These are phyloP conservation scores for Saccharomycodes ludwigii DNA, from an alignment of 805 yeast genomes.

Conservation along the genomic window DNA sequence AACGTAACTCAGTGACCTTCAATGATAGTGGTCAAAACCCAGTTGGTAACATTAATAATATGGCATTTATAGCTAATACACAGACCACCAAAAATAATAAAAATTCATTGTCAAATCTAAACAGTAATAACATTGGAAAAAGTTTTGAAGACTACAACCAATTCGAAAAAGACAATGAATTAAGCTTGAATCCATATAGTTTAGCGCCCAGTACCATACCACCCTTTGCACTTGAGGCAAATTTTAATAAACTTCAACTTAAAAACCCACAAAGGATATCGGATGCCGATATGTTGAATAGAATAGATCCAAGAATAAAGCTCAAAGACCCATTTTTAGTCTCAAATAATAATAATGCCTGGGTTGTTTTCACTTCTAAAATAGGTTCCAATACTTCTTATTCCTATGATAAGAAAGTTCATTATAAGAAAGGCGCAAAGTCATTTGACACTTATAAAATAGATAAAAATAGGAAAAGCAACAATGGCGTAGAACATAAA, in stretches of 20 bases:
- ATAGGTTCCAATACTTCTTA: conserved; percentile 20
- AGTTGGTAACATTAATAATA: too few species aligned
- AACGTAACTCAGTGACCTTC: too few species aligned
- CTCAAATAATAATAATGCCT: conserved; percentile 31
- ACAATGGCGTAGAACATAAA: background rate
- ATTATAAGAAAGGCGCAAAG: conserved; percentile 2
- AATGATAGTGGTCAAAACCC: too few species aligned
- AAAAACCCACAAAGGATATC: conserved; percentile 8
- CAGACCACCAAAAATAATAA: too few species aligned
- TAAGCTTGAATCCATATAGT: conserved; percentile 21
- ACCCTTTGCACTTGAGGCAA: conserved; percentile 49
- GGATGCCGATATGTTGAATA: conserved; percentile 8
- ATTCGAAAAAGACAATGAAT: too few species aligned
- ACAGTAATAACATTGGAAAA: too few species aligned
- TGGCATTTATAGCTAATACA: too few species aligned
- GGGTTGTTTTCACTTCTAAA: conserved; percentile 37
- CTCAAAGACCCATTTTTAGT: conserved; percentile 24
- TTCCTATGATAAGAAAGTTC: conserved; percentile 5
- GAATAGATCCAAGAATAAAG: conserved; percentile 3
- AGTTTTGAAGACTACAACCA: too few species aligned
- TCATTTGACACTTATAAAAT: background rate
- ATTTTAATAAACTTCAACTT: conserved; percentile 11
- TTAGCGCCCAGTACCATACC: conserved; percentile 39
- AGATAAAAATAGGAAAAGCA: background rate
- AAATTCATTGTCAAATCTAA: too few species aligned